Evolutionary conservation across 305 asterid genomes (phyloP).

Genomic region (Euphrasia arctica): DNA sequence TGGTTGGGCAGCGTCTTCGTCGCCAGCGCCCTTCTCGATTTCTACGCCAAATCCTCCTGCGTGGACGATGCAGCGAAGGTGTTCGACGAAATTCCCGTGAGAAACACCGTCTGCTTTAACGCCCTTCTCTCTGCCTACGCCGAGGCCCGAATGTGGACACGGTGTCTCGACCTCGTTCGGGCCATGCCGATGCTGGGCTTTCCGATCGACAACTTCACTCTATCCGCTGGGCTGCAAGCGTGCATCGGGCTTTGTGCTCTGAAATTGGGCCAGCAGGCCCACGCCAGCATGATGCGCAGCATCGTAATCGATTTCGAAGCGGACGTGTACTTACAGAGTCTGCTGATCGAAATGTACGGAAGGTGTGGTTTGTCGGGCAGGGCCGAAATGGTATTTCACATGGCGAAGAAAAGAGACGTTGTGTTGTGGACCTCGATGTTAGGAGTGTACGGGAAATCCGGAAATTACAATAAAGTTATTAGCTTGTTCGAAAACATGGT

Average conservation of each 20-base stretch:
- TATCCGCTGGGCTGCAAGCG: slow-evolving; percentile 62
- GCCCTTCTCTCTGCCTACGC: slow-evolving; percentile 72
- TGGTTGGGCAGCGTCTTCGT: slow-evolving; percentile 79
- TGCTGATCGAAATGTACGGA: slow-evolving; percentile 87
- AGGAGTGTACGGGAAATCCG: slow-evolving; percentile 65
- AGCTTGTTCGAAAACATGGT: slow-evolving; percentile 57
- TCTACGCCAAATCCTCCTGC: slow-evolving; percentile 37
- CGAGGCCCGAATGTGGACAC: slow-evolving; percentile 70
- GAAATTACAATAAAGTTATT: slow-evolving; percentile 52
- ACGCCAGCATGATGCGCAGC: slow-evolving; percentile 45
- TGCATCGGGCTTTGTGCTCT: slow-evolving; percentile 56
- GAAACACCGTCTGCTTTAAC: slow-evolving; percentile 67
- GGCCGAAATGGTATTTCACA: slow-evolving; percentile 52
- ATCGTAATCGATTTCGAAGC: slow-evolving; percentile 32
- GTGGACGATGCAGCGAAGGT: slow-evolving; percentile 39
- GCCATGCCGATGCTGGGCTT: slow-evolving; percentile 44
- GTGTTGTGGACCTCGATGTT: slow-evolving; percentile 86
- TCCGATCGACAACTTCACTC: slow-evolving; percentile 51
- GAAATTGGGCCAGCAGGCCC: slow-evolving; percentile 67
- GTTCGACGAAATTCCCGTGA: slow-evolving; percentile 81
- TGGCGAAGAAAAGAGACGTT: slow-evolving; percentile 49
- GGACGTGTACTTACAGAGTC: slow-evolving; percentile 64
- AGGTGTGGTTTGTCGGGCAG: slow-evolving; percentile 61
- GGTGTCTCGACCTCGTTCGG: slow-evolving; percentile 43
- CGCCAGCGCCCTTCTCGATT: slow-evolving; percentile 64